Evolutionary conservation across 768 basidiomycete genomes (phyloP), one percentile per base, ranked within the genome.

Genomic region (Boletales sp.): DNA sequence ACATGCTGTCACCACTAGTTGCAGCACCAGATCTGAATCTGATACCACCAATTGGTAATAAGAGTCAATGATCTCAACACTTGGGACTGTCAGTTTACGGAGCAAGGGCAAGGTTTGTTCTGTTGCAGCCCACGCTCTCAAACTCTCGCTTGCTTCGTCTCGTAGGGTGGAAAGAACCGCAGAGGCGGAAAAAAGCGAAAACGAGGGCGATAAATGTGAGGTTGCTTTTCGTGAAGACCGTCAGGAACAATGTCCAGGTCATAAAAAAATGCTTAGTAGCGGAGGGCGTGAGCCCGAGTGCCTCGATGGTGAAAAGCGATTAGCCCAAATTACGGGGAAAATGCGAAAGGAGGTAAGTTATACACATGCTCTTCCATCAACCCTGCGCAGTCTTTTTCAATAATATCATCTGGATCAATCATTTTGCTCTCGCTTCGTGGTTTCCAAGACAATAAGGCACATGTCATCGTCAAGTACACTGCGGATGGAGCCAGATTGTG

Each of bases 101-200:
- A 64, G 65, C 49, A 64, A 64, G 48, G 63, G 63, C 54, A 64
- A 64, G 53, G 63, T 60, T 19, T 37, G 63, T 51, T 10, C 30
- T 40, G 13, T 12, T 40, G 6, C 44, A 27, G 7, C 19, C 37
- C 34, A 15, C 19, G 31, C 15, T 13, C 12, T 42, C 27, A 17
- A 31, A 21, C 29, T 21, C 34, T 36, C 18, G n/a, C 50, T 50
- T 38, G 54, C 48, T 11, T 42, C 32, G 17, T 29, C 30, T 37
- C 51, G 56, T 21, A 99, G 94, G 95, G 95, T 69, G 97, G 95
- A 55, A 98, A 99, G 81, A 99, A 98, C 76, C 83, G 95, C 74
- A 82, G 97, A 82, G 82, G 97, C 74, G 97, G 97, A 80, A 99
- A 99, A 83, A 98, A 97, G 21, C 74, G 95, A 99, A 76, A 97